phyloP scores from a whole-genome alignment of 1,284 basidiomycete genomes.

The Phylloboletellus chloephorus region DNA sequence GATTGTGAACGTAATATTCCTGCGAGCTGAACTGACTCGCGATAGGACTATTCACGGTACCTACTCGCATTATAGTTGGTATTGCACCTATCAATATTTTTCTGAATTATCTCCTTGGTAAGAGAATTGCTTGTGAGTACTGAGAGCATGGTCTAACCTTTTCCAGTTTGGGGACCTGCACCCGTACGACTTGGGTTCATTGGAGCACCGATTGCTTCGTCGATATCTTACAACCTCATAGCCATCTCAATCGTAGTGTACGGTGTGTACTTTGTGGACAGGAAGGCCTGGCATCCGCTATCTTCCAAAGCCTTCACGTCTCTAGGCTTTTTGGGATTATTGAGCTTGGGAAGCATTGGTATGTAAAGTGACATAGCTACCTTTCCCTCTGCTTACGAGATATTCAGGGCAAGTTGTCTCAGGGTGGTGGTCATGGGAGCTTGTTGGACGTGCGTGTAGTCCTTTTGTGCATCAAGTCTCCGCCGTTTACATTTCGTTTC shows the following conservation, averaged over 20 bases:
- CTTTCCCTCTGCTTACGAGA: not conserved
- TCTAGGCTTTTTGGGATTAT: slow-evolving; percentile 64
- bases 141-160: not conserved
- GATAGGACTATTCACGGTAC: slow-evolving; percentile 77
- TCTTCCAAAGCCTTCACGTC: slow-evolving; percentile 61
- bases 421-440: slow-evolving; percentile 90
- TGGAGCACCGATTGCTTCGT: slow-evolving; percentile 88
- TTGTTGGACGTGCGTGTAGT: slow-evolving; percentile 56
- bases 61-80: slow-evolving; percentile 78
- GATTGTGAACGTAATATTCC: not conserved
- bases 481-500: too few species aligned
- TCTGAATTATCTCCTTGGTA: slow-evolving; percentile 80
- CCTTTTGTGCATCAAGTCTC: too few species aligned
- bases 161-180: slow-evolving; percentile 76
- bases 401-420: slow-evolving; percentile 49
- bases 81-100: slow-evolving; percentile 85
- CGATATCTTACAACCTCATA: slow-evolving; percentile 85
- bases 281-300: slow-evolving; percentile 83
- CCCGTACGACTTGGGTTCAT: slow-evolving; percentile 82
- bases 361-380: slow-evolving; percentile 9
- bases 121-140: slow-evolving; percentile 10
- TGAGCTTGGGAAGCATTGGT: slow-evolving; percentile 78
- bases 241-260: slow-evolving; percentile 67
- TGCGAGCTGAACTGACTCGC: slow-evolving; percentile 2
- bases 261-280: slow-evolving; percentile 67